Evolutionary conservation across 345 rosid species (phyloP), one percentile per base, ranked within the genome.

Genomic region (Kandelia obovata): DNA sequence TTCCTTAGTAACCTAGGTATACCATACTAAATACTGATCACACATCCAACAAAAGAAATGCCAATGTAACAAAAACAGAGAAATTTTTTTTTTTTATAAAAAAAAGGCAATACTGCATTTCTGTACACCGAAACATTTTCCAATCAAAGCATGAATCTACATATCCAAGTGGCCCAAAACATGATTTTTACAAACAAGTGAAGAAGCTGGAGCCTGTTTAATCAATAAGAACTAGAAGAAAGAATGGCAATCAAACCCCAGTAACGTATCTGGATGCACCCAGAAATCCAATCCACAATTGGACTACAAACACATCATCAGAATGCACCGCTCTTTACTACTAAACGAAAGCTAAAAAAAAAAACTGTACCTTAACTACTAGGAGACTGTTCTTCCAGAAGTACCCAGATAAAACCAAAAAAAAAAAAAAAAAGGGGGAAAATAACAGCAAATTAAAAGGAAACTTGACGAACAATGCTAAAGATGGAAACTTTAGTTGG

Each of bases 231-330:
- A 56, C 53, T 61, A 62, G 58, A 39, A 7, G n/a, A 58, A 46
- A 71, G 17, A 55, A 64, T 13, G 37, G 9, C 9, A 34, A 34
- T 34, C 37, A 34, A 64, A 25, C 27, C 27, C 57, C 58, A 31
- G 39, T n/a, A 71, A 20, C 49, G 46, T 26, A 28, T 17, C 43
- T 46, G 26, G 35, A 8, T 19, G 61, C 25, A 62, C 63, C 63
- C 75, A 65, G 26, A 65, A 57, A 65, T 20, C 19, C 10, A 64
- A 58, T 47, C 30, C 7, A 21, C 49, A 64, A 72, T 31, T 47
- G 35, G 51, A 6, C 49, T 30, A 3, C 32, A 53, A 59, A 52
- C 3, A 25, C 1, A 56, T 10, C 56, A 51, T 26, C 28, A 60
- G 53, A 61, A 59, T 46, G 31, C 16, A 16, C 19, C 0, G 13